A percentile compares a stretch with the other conserved stretches of the same genome.
Evolutionary conservation across 805 yeast genomes (phyloP).

Genomic region (Spathaspora passalidarum): DNA sequence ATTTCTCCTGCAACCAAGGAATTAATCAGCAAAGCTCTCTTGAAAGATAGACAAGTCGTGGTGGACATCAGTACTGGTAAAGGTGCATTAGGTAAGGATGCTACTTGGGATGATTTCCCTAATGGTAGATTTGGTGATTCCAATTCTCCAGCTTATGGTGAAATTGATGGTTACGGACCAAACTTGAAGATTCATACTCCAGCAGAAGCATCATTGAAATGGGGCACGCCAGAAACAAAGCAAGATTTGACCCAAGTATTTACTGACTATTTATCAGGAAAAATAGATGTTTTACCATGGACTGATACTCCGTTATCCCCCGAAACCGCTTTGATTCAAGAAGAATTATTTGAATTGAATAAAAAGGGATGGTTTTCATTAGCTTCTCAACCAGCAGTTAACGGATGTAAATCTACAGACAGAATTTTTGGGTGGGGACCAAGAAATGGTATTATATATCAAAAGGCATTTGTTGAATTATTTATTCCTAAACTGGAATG

Average conservation of each 20-base stretch:
- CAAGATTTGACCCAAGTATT: constrained; percentile 66
- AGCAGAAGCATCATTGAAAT: constrained; percentile 61
- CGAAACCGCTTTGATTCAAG: constrained; percentile 91
- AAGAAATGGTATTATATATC: constrained; percentile 79
- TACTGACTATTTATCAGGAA: constrained; percentile 68
- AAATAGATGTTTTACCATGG: constrained; percentile 85
- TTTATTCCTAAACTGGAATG: constrained; percentile 74
- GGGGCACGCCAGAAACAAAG: constrained; percentile 73
- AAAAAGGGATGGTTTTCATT: constrained; percentile 75
- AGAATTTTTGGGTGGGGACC: constrained; percentile 98
- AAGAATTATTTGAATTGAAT: constrained; percentile 78
- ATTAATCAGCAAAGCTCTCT: constrained; percentile 20
- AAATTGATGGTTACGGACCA: constrained; percentile 96
- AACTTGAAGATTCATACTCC: constrained; percentile 68
- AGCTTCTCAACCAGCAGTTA: constrained; percentile 94
- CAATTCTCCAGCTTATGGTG: constrained; percentile 95
- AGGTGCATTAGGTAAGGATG: constrained; percentile 82
- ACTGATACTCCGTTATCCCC: constrained; percentile 81
- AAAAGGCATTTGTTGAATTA: constrained; percentile 84
- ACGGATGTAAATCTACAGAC: constrained; percentile 75
- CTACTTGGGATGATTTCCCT: constrained; percentile 97
- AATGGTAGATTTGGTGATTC: constrained; percentile 96
- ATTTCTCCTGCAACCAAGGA: constrained; percentile 17
- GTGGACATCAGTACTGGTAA: constrained; percentile 81
- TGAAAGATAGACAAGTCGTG: constrained; percentile 47